Evolutionary conservation across 306 rosid genomes (phyloP), one percentile per base, ranked within the genome.

Genomic region (Delonix regia): DNA sequence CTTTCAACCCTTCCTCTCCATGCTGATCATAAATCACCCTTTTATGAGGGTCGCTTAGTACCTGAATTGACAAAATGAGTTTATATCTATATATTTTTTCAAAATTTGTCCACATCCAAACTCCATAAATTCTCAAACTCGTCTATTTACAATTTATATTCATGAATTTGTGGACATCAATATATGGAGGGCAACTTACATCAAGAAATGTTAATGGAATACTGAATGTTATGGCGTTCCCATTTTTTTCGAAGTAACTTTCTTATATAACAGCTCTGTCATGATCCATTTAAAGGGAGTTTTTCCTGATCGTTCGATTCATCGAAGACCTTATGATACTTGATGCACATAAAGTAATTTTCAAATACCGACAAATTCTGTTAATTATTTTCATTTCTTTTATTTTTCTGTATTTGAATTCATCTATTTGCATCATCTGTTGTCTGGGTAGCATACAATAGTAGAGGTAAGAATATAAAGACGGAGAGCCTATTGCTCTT

Each of bases 1-100:
- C 92, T 84, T 93, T 89, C 82, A 93, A 81, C 53, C 99, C 99
- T 83, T 96, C 94, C 84, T 93, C 99, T 63, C 99, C 98, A 73
- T 84, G 52, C 51, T 93, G 96, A 84, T 96, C 99, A 79, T 93
- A 96, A 55, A 88, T 34, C 52, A 73, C 80, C 89, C 74, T 93
- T 61, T 90, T 93, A 66, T 90, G 92, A 67, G 94, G 91, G 73
- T 96, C 98, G 24, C 99, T 93, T 87, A 96, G 82, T 28, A 93
- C 94, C 99, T 96, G 88, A 76, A 81, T 81, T 72, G 36, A 80
- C 78, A 69, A 75, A 53, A 74, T 14, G 38, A 34, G 6, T 12
- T 44, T 44, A 36, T 4, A 64, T 14, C 13, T 64, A 15, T 9
- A 21, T 7, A n/a, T 1, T n/a, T 6, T 52, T 53, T 4, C 8